Base-by-base conservation (phyloP, 345 rosid species). In the Corchorus olitorius region DNA sequence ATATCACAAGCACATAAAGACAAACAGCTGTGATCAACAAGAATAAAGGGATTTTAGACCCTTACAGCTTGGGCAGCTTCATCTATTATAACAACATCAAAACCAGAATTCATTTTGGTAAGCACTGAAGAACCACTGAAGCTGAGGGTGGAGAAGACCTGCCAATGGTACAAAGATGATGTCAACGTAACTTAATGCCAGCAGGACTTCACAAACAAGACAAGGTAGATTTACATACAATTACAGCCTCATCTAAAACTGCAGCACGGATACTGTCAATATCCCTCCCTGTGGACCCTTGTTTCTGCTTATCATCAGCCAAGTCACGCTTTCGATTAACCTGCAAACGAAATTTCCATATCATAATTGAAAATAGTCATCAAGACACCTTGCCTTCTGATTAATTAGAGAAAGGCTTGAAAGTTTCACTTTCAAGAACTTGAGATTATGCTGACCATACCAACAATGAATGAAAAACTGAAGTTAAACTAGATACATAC, bases 21-120 rank as follows among this genome's bases (percentile, higher is more conserved):
- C 41, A 49, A 69, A 69, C 45, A 48, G 16, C 34, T 22, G 34
- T 27, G 12, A 37, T 6, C 52, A 65, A 75, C 39, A 41, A 77
- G 63, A 46, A 64, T 11, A 55, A 8, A 39, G 55, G 56, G 49
- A 70, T 70, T 27, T 22, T 9, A 67, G 68, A 70, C 76, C 76
- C 97, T 88, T 84, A 93, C 99, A 81, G 99, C 99, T 87, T 93
- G 98, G 76, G 99, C 99, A 77, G 99, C 99, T 87, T 96, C 99
- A 80, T 96, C 99, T 43, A 96, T 90, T 70, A 96, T 93, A 76
- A 93, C 99, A 41, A 96, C 93, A 92, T 96, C 99, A 68, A 93
- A 96, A 83, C 91, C 86, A 69, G 87, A 91, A 70, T 56, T 91
- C 72, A 83, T 74, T 83, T 89, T 93, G 70, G 90, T 79, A 72